Base-by-base conservation (phyloP, 345 rosid species). In the Moricandia moricandioides region DNA sequence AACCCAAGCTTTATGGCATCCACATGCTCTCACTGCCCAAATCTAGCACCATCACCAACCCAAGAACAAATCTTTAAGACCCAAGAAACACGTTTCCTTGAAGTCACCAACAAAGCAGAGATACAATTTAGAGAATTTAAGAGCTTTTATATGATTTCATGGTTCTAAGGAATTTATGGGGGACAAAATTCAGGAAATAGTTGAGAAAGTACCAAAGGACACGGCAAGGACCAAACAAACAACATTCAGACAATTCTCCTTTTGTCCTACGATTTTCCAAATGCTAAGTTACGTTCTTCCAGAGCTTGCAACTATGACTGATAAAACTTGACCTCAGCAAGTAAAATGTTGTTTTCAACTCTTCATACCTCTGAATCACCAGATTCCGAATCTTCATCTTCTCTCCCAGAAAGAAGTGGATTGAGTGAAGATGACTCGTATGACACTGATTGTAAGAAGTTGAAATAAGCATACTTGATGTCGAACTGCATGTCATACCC, bases 401-500 rank as follows among this genome's bases (percentile, higher is more conserved):
- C 79, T n/a, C 52, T 65, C 58, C 69, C 69, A 21, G 72, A 62
- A 52, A 73, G 29, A 14, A 45, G 0, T 64, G 75, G 78, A 76
- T 43, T 47, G 65, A 52, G 62, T 11, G 62, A 66, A 17, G 84
- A 71, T 51, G 79, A 58, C 61, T 72, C 59, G 62, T 54, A 82
- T 49, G 73, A 73, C 54, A 92, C 62, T 3, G 96, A 91, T 40
- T 87, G 90, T 85, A 92, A 69, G 81, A 92, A 89, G 84, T 87
- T 88, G 79, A 92, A 89, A 81, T 89, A 92, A 12, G 97, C 93
- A 80, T 88, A 92, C 83, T 92, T 92, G 75, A 92, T 60, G 73
- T 89, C 96, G 24, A 88, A 92, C 80, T 92, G 93, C 97, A 92
- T 92, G 73, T 89, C 92, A 73, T 91, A 91, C 96, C 97, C 97